These are phyloP conservation scores for Vitis hybrid DNA, from an alignment of 177 flowering plant species.

Conservation along the genomic window DNA sequence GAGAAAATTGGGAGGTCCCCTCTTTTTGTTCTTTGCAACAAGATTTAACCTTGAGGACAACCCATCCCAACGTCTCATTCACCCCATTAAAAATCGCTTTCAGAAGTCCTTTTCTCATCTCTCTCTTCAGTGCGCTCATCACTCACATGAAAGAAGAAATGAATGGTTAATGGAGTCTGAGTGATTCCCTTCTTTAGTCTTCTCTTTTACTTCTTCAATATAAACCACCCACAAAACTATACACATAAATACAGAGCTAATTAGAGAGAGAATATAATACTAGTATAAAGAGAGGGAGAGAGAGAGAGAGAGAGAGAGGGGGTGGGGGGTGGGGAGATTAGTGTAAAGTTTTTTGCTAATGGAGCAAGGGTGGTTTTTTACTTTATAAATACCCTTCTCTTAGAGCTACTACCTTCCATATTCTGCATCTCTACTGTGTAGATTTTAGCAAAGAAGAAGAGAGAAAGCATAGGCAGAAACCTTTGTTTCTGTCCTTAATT, in stretches of 20 bases:
- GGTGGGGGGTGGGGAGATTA: not conserved
- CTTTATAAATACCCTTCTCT: constrained; percentile 41
- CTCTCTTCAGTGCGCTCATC: constrained; percentile 6
- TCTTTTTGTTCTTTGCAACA: not conserved
- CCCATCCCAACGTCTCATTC: constrained; percentile 30
- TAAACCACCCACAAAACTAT: not conserved
- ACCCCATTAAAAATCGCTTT: constrained; percentile 32
- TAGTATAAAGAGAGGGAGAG: not conserved
- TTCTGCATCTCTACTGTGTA: constrained; percentile 31
- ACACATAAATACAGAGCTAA: too few relatives aligned
- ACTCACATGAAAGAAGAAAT: constrained; percentile 8
- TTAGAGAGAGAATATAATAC: not conserved
- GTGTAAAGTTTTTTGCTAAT: constrained; percentile 5
- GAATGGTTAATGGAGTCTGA: constrained; percentile 20
- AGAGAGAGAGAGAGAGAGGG: not conserved
- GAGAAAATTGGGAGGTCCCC: constrained; percentile 4
- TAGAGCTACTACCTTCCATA: constrained; percentile 29
- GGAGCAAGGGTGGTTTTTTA: constrained; percentile 21
- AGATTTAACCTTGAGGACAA: constrained; percentile 15
- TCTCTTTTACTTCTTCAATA: constrained; percentile 15
- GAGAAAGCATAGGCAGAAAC: constrained; percentile 11
- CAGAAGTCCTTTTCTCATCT: constrained; percentile 28
- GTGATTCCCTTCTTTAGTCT: constrained; percentile 26
- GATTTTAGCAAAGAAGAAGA: constrained; percentile 11
- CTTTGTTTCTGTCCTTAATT: constrained; percentile 19